Conservation (phyloP, 2,329 filamentous ascomycete genomes). For the Arthrobotrys sinensis region DNA sequence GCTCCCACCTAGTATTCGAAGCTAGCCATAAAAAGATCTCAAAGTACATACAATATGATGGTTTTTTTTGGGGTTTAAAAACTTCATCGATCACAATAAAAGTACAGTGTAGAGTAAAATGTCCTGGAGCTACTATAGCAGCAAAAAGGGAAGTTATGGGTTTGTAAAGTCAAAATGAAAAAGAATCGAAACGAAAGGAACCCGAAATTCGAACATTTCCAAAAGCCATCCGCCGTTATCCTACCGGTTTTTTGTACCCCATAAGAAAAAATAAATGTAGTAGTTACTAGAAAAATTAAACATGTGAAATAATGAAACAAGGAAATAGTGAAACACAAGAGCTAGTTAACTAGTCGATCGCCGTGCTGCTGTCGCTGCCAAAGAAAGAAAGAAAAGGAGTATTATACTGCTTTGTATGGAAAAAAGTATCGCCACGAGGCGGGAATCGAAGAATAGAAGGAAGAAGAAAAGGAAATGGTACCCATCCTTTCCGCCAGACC, state of each 20-base stretch:
- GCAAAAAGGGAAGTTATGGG: background rate
- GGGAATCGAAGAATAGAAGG: background rate
- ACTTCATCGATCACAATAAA: too few relatives aligned
- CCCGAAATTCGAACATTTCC: constrained; percentile 4
- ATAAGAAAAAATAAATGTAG: constrained; percentile 4
- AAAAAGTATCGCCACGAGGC: background rate
- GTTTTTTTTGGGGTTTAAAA: too few relatives aligned
- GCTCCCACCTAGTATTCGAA: too few relatives aligned
- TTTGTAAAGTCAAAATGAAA: background rate
- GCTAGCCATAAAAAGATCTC: too few relatives aligned
- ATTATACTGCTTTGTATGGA: constrained; percentile 10
- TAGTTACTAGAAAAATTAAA: too few relatives aligned
- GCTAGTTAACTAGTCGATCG: constrained; percentile 3
- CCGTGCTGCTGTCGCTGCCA: constrained; percentile 6
- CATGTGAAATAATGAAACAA: background rate
- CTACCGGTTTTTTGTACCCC: constrained; percentile 2
- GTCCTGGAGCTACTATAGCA: too few relatives aligned
- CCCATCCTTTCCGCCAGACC: background rate
- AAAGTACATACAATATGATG: too few relatives aligned
- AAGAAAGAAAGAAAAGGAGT: background rate
- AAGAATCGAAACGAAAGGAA: background rate
- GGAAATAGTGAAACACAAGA: constrained; percentile 7
- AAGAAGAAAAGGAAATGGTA: background rate
- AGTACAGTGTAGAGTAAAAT: too few relatives aligned
- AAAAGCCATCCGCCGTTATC: constrained; percentile 8